Evolutionary conservation across 306 rosid genomes (phyloP).

Genomic region (Glycine tomentella): DNA sequence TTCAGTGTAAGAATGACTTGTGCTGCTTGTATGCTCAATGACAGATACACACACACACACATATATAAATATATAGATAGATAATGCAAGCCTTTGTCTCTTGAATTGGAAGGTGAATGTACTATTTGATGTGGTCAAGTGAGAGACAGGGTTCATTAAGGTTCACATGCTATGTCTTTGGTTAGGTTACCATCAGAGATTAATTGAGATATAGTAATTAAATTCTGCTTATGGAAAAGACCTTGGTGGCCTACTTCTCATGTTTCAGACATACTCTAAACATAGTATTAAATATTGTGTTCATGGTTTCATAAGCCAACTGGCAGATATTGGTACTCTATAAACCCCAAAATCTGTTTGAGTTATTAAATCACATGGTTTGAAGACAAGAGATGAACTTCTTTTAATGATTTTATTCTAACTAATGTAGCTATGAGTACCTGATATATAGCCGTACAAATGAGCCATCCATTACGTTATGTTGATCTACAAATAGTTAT

Average conservation of each 20-base stretch:
- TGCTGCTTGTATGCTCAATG: not conserved
- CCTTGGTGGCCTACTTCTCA: not conserved
- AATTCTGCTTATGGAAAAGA: not conserved
- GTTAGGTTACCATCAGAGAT: not conserved
- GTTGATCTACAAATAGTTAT: too few relatives aligned
- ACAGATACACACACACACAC: not conserved
- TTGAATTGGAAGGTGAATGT: conserved; percentile 1
- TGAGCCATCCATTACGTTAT: too few relatives aligned
- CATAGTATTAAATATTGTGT: not conserved
- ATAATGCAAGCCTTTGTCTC: not conserved
- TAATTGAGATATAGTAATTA: not conserved
- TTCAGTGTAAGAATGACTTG: conserved; percentile 3
- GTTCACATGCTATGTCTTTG: not conserved
- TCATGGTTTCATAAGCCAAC: not conserved
- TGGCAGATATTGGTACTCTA: not conserved
- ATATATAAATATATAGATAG: not conserved
- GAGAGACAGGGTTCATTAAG: conserved; percentile 9
- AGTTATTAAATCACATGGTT: too few relatives aligned
- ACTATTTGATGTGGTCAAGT: not conserved
- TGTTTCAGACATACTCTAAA: not conserved
- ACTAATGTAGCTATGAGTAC: too few relatives aligned
- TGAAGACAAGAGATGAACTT: too few relatives aligned
- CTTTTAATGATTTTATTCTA: too few relatives aligned
- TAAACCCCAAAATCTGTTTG: too few relatives aligned
- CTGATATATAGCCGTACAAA: too few relatives aligned